Conservation (phyloP, 345 rosid genomes). For the Capsella bursapastoris region DNA sequence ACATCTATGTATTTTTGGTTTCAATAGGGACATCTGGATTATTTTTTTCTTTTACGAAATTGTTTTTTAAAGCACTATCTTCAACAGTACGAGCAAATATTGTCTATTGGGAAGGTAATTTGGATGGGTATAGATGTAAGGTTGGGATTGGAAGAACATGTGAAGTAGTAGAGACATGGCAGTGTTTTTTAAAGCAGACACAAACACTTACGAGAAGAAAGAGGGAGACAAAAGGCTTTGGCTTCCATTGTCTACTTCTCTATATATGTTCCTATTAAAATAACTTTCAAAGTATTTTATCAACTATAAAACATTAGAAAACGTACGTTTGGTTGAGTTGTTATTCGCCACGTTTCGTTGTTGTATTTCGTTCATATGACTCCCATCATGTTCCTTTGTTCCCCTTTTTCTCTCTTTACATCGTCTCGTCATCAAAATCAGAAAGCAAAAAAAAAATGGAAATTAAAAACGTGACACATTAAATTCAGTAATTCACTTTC, state of each 20-base stretch:
- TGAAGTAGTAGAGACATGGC: constrained; percentile 40
- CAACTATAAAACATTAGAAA: background rate
- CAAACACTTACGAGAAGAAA: constrained; percentile 38
- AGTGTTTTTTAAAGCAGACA: constrained; percentile 43
- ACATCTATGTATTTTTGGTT: background rate
- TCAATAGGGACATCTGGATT: background rate
- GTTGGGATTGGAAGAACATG: constrained; percentile 43
- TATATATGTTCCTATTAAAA: background rate
- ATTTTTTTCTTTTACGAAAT: background rate
- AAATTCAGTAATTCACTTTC: background rate
- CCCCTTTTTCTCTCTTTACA: constrained; percentile 19
- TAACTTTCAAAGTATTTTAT: background rate
- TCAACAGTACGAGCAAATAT: background rate
- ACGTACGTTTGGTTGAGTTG: constrained; percentile 10
- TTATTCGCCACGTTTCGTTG: constrained; percentile 44
- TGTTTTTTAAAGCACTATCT: background rate
- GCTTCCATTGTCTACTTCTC: constrained; percentile 26
- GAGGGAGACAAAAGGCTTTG: constrained; percentile 41
- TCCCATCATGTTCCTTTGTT: constrained; percentile 45
- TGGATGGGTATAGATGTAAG: constrained; percentile 18
- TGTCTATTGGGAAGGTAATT: background rate
- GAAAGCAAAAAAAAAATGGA: background rate
- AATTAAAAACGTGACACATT: constrained; percentile 11
- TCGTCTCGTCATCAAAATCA: background rate
- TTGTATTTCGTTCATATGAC: constrained; percentile 36